Conservation (phyloP, 495 filamentous ascomycete genomes). For the Lepidopterella palustris region DNA sequence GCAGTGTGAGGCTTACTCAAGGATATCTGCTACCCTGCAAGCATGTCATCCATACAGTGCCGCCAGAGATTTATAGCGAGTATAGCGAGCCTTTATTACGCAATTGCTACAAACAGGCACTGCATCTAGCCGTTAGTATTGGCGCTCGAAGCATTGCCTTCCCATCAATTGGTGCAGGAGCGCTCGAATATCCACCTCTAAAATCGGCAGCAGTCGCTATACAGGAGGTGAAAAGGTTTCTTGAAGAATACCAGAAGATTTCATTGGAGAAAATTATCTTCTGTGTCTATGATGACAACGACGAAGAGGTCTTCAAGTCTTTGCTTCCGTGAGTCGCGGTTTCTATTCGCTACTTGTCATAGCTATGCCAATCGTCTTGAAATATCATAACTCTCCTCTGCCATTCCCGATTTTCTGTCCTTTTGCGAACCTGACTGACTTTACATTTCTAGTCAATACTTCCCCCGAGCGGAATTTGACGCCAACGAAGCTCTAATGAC, state of each 20-base stretch:
- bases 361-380: too few relatives aligned
- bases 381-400: neutral
- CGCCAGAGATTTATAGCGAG: conserved; percentile 13
- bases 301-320: conserved; percentile 17
- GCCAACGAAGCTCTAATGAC: neutral
- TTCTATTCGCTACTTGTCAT: too few relatives aligned
- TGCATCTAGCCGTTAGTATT: conserved; percentile 9
- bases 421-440: neutral
- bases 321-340: conserved; percentile 12
- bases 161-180: conserved; percentile 23
- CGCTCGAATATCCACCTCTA: conserved; percentile 13
- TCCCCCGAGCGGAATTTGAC: neutral
- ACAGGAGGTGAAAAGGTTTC: conserved; percentile 23
- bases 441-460: neutral
- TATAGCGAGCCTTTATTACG: conserved; percentile 11
- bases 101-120: conserved; percentile 15
- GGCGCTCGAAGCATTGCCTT: conserved; percentile 19
- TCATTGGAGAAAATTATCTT: conserved; percentile 23
- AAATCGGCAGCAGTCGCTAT: conserved; percentile 15
- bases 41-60: conserved; percentile 19
- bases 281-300: conserved; percentile 19
- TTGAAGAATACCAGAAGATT: conserved; percentile 6
- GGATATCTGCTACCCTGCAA: conserved; percentile 16
- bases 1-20: conserved; percentile 13
- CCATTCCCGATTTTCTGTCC: neutral